Conservation (phyloP, 2,329 filamentous ascomycete genomes). For the Pseudocercospora pini-densiflorae region DNA sequence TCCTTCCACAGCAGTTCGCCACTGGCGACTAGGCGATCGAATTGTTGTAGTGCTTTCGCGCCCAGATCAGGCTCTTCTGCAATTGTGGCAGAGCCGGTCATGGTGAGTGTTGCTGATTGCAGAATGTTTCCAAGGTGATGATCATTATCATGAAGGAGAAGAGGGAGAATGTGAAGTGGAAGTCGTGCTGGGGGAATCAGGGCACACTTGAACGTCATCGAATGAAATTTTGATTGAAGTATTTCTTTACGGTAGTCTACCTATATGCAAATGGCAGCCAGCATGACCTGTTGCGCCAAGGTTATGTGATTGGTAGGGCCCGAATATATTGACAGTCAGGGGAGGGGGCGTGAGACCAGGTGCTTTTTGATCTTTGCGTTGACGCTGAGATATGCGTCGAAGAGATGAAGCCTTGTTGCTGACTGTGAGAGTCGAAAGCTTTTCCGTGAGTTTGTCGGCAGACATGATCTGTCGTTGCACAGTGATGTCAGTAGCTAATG, state of each 20-base stretch:
- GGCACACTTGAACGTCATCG: neutral
- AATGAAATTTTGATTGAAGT: neutral
- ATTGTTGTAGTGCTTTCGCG: conserved; percentile 17
- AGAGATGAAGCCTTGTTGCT: neutral
- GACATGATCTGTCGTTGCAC: too few species aligned
- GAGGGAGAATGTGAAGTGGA: neutral
- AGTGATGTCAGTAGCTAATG: too few species aligned
- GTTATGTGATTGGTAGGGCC: too few species aligned
- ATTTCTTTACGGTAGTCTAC: too few species aligned
- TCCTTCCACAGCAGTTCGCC: conserved; percentile 21
- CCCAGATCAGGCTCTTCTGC: conserved; percentile 7
- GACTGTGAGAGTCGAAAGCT: neutral
- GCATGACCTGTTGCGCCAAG: neutral
- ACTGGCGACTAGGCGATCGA: conserved; percentile 15
- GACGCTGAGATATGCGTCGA: neutral
- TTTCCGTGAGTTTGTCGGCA: too few species aligned
- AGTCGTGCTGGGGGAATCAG: neutral
- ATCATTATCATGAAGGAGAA: neutral
- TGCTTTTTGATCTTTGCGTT: neutral
- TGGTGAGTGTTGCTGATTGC: neutral
- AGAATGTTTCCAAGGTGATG: neutral
- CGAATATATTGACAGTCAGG: neutral
- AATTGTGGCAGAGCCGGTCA: neutral
- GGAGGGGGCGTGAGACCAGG: neutral
- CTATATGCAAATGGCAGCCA: neutral